phyloP scores from a whole-genome alignment of 495 filamentous ascomycete genomes.

The Margaritispora aquatica region DNA sequence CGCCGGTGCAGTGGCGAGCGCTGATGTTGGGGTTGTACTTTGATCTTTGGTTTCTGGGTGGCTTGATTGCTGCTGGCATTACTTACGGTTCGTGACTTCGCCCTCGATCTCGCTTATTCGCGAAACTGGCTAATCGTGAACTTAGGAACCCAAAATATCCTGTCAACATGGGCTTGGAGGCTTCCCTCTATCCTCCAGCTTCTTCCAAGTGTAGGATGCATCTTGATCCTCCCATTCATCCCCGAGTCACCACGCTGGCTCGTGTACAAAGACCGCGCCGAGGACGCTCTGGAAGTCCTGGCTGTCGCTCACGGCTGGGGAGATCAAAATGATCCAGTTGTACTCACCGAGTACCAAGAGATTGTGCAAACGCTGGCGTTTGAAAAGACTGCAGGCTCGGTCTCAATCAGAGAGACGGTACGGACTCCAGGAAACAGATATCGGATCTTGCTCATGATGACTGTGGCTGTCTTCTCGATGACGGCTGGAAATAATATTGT shows the following conservation, averaged over 20 bases:
- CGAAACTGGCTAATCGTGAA: background rate
- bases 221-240: slow-evolving; percentile 21
- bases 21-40: background rate
- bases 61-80: background rate
- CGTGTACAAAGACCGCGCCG: slow-evolving; percentile 40
- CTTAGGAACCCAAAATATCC: background rate
- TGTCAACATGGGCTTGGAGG: slow-evolving; percentile 12
- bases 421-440: slow-evolving; percentile 5
- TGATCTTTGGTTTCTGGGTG: background rate
- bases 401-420: slow-evolving; percentile 34
- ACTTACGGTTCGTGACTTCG: background rate
- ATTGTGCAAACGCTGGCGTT: slow-evolving; percentile 37
- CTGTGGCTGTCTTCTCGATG: slow-evolving; percentile 23
- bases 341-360: slow-evolving; percentile 35
- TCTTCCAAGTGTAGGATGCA: background rate
- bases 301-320: slow-evolving; percentile 31
- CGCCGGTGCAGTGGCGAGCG: slow-evolving; percentile 45
- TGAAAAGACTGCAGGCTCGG: slow-evolving; percentile 38
- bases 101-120: background rate
- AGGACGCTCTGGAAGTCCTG: slow-evolving; percentile 37
- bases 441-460: slow-evolving; percentile 14
- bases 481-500: slow-evolving; percentile 41
- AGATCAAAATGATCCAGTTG: slow-evolving; percentile 24
- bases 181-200: slow-evolving; percentile 6
- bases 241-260: slow-evolving; percentile 58